Evolutionary conservation across 208 protist species (phyloP).

Genomic region (Crithidia mellificae): DNA sequence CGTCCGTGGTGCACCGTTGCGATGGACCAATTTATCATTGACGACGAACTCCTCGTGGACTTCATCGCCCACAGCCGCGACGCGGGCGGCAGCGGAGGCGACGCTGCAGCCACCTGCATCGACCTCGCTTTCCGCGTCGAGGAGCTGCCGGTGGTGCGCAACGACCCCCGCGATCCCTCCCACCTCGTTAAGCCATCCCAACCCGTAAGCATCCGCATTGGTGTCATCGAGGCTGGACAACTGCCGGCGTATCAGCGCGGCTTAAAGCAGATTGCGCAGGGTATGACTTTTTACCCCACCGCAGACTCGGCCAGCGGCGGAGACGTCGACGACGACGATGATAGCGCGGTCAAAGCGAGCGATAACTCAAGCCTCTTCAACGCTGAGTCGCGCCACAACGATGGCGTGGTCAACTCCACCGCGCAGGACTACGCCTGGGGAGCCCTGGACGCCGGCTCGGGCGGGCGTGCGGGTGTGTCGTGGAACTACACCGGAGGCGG

Average conservation of each 20-base stretch:
- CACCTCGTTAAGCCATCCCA: conserved; percentile 9
- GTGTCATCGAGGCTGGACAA: conserved; percentile 12
- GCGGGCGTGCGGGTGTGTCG: not conserved
- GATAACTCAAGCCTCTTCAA: not conserved
- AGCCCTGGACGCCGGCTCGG: conserved; percentile 1
- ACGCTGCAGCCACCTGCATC: conserved; percentile 15
- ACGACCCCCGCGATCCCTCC: conserved; percentile 2
- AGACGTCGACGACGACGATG: no score
- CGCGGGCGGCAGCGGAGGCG: not conserved
- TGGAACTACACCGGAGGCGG: conserved; percentile 16
- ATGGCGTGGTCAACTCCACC: not conserved
- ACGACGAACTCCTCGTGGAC: conserved; percentile 8
- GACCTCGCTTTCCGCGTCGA: conserved; percentile 34
- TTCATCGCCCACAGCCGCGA: conserved; percentile 15
- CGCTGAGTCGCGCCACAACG: not conserved
- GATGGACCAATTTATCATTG: conserved; percentile 13
- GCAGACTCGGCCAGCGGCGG: no score
- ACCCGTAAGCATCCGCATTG: conserved; percentile 15
- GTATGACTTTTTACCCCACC: conserved; percentile 8
- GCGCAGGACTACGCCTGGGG: conserved; percentile 17
- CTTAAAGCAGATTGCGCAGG: not conserved
- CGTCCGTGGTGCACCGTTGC: conserved; percentile 24
- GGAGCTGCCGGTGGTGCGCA: conserved; percentile 17
- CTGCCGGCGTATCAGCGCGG: conserved; percentile 9
- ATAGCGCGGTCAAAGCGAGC: not conserved